Base-by-base conservation (phyloP, 352 stramenopile genomes). In the Pelagophyceae sp. region DNA sequence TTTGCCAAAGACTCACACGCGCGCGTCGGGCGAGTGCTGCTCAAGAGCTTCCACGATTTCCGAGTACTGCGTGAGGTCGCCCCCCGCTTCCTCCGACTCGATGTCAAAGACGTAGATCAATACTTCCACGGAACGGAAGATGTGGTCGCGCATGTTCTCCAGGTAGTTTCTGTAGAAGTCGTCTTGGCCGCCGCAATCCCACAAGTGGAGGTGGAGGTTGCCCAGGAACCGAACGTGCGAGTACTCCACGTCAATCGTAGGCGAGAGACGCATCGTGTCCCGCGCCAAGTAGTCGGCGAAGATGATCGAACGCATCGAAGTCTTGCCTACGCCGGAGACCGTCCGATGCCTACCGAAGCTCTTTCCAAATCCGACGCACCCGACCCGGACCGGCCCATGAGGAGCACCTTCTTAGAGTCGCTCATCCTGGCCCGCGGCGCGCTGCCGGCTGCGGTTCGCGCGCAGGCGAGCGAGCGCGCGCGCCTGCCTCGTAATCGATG, bases 41-140 rank as follows among this genome's bases (percentile, higher is more conserved):
- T 98, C 93, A 76, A 99, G 96, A 0, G 96, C 95, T 84, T 99
- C 94, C 31, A 99, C 82, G 50, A 97, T 97, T 17, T 93, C 93
- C 51, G 94, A 89, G 84, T 98, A 99, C 79, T 98, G 94, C 69
- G 94, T 89, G 86, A 99, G 93, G 80, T 99, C 95, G 88, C 98
- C 98, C 85, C 98, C 87, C 50, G 87, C 81, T 35, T 88, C 87
- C 76, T 88, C 85, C n/a, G 80, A 88, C 83, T 98, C 94, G 84
- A 99, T 98, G 84, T 99, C 95, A 85, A 99, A 99, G 3, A 99
- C 96, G 82, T 99, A 99, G 83, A 99, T 98, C 5, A 95, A 83
- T 72, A 98, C 81, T 85, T 98, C 96, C 35, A 99, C 96, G 79
- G 90, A 96, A 45, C 95, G 90, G 87, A 99, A 99, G 80, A 99